phyloP scores from a whole-genome alignment of 129 eudicot species.

The Scalesia atractyloides region DNA sequence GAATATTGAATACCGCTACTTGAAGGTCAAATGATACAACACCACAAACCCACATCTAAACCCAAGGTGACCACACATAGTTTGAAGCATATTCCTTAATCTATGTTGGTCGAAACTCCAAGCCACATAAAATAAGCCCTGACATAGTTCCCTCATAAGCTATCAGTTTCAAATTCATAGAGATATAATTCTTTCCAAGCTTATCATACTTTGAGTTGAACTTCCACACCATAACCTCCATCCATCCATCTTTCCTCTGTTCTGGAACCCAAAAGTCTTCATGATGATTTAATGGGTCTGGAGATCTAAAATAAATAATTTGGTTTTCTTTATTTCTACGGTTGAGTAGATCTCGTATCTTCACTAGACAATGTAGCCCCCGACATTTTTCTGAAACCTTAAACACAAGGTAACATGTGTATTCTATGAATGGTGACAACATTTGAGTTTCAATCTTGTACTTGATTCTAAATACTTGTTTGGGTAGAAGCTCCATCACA shows the following conservation, averaged over 20 bases:
- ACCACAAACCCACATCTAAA: too few relatives aligned
- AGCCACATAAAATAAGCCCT: background rate
- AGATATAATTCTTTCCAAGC: background rate
- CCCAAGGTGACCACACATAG: too few relatives aligned
- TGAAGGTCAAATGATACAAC: too few relatives aligned
- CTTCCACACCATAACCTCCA: background rate
- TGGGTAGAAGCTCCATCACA: too few relatives aligned
- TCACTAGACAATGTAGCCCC: too few relatives aligned
- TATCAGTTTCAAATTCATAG: background rate
- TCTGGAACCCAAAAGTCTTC: background rate
- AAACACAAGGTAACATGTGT: background rate
- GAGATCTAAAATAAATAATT: background rate
- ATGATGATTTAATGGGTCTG: background rate
- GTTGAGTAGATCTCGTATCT: background rate
- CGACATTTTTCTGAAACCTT: too few relatives aligned
- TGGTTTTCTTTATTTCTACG: background rate
- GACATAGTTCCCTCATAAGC: conserved; percentile 3
- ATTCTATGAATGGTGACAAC: background rate
- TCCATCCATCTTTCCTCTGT: background rate
- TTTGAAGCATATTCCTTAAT: background rate
- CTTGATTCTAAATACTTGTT: too few relatives aligned
- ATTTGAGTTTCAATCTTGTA: background rate
- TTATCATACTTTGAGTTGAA: background rate
- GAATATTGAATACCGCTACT: too few relatives aligned
- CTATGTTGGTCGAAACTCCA: background rate